phyloP scores from a whole-genome alignment of 345 rosid species.

The Psidium friedrichsthalianum region DNA sequence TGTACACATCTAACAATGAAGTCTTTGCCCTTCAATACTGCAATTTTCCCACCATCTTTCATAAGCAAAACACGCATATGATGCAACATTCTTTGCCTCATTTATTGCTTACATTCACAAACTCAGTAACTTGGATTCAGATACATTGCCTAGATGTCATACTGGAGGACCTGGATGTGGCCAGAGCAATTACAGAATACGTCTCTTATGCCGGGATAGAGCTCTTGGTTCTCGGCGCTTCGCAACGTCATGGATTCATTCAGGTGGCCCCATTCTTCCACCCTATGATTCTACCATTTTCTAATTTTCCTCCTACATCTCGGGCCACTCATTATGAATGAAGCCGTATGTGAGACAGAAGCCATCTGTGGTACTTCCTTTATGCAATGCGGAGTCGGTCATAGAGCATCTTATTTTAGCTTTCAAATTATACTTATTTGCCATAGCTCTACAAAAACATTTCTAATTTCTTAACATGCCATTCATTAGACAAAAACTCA shows the following conservation, averaged over 20 bases:
- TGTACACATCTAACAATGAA: conserved; percentile 14
- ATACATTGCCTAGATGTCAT: conserved; percentile 51
- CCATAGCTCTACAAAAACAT: not conserved
- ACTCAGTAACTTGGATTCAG: conserved; percentile 14
- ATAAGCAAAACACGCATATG: not conserved
- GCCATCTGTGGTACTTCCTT: not conserved
- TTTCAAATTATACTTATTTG: not conserved
- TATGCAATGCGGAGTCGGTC: too few species aligned
- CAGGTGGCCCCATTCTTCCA: conserved; percentile 29
- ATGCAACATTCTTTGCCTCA: not conserved
- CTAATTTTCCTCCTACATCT: not conserved
- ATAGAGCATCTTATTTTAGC: not conserved
- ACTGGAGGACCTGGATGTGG: conserved; percentile 60
- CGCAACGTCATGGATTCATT: conserved; percentile 61
- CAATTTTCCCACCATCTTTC: not conserved
- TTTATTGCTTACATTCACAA: not conserved
- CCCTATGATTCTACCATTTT: not conserved
- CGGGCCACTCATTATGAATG: not conserved
- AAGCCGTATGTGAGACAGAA: not conserved
- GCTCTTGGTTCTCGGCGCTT: conserved; percentile 73
- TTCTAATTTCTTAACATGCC: not conserved
- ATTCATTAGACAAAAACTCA: not conserved
- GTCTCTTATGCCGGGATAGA: conserved; percentile 59
- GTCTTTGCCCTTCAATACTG: not conserved
- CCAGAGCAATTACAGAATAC: conserved; percentile 61